phyloP scores from a whole-genome alignment of 176 grass and related monocot genomes.

The Thalia dealbata region DNA sequence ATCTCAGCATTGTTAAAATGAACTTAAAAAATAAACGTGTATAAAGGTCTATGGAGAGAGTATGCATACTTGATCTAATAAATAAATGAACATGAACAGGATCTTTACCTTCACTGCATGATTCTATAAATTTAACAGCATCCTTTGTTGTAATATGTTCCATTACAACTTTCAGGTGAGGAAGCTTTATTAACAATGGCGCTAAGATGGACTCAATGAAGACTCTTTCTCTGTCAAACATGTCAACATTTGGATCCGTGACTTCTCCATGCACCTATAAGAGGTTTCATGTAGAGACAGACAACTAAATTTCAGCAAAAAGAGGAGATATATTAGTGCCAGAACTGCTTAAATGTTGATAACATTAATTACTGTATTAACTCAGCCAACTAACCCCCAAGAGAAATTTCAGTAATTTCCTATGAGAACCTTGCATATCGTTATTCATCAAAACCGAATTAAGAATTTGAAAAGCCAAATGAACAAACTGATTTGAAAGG shows the following conservation, averaged over 20 bases:
- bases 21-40: no score
- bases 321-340: neutral
- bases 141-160: slow-evolving; percentile 80
- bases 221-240: slow-evolving; percentile 82
- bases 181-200: slow-evolving; percentile 59
- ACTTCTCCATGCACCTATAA: slow-evolving; percentile 87
- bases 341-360: no score
- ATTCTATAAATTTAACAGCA: slow-evolving; percentile 77
- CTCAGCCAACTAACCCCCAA: no score
- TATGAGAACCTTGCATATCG: no score
- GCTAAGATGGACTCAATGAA: slow-evolving; percentile 69
- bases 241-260: slow-evolving; percentile 80
- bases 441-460: no score
- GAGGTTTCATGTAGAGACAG: neutral
- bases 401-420: no score
- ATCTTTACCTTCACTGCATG: slow-evolving; percentile 51
- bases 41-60: neutral
- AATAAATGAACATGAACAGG: neutral
- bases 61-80: neutral
- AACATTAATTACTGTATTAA: no score
- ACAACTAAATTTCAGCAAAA: neutral
- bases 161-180: slow-evolving; percentile 41
- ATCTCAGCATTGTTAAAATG: slow-evolving; percentile 3
- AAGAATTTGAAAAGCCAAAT: no score
- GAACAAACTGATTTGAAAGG: no score